A percentile compares a stretch with the other conserved stretches of the same genome.
phyloP scores from a whole-genome alignment of 2,329 filamentous ascomycete species.

The Colletotrichum graminicola region DNA sequence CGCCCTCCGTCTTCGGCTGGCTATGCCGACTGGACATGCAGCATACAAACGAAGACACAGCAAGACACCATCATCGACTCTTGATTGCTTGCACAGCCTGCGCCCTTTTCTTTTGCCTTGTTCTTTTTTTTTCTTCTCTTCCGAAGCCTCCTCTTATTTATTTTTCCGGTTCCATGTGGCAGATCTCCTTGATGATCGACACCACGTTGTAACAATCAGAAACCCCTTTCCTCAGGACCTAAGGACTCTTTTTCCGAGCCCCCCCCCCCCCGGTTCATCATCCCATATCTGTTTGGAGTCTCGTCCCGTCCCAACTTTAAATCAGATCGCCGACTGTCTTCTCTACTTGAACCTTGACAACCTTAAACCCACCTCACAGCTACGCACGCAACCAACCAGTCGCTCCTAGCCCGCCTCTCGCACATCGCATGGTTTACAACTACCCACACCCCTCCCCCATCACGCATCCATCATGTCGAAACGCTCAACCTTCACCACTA shows the following conservation, averaged over 20 bases:
- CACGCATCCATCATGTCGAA: conserved; percentile 69
- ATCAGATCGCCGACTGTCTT: neutral
- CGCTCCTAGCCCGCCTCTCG: neutral
- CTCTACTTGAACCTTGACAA: conserved; percentile 1
- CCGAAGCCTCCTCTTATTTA: too few relatives aligned
- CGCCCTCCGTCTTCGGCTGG: conserved; percentile 17
- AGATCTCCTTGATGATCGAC: neutral
- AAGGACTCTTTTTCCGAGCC: neutral
- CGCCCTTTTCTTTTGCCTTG: neutral
- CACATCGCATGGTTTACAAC: conserved; percentile 7
- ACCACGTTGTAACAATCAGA: neutral
- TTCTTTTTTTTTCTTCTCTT: neutral
- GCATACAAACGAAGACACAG: too few relatives aligned
- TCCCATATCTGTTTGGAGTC: neutral
- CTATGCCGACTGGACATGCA: too few relatives aligned
- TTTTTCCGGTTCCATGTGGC: neutral
- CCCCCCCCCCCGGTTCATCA: neutral
- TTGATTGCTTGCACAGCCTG: neutral
- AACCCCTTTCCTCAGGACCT: neutral
- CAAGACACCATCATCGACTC: neutral
- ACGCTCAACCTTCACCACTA: conserved; percentile 78
- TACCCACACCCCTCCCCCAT: neutral
- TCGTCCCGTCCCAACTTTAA: conserved; percentile 15
- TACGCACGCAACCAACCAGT: neutral
- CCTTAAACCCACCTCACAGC: conserved; percentile 31